A percentile compares a stretch with the other conserved stretches of the same genome.
Conservation (phyloP, 2,329 filamentous ascomycete species). For the Neonectria punicea region DNA sequence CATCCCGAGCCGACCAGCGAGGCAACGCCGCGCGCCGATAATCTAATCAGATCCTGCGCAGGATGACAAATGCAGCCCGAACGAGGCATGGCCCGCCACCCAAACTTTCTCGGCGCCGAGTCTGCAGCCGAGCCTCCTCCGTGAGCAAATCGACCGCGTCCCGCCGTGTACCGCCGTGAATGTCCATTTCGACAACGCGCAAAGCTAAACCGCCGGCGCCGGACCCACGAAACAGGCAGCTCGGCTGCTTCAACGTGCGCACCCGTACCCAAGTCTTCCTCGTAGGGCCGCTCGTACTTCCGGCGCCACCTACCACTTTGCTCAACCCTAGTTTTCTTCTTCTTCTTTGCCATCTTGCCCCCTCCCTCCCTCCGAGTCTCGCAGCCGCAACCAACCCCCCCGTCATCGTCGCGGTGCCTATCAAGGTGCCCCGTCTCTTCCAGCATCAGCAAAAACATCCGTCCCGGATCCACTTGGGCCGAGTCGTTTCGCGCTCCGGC, state of each 20-base stretch:
- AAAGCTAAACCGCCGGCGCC: slow-evolving; percentile 5
- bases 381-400: slow-evolving; percentile 5
- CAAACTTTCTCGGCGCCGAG: slow-evolving; percentile 32
- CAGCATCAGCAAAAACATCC: slow-evolving; percentile 17
- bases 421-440: slow-evolving; percentile 33
- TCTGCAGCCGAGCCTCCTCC: slow-evolving; percentile 33
- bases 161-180: slow-evolving; percentile 8
- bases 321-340: not conserved
- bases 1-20: not conserved
- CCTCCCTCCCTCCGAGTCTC: slow-evolving; percentile 17
- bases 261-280: not conserved
- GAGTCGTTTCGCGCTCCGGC: slow-evolving; percentile 32
- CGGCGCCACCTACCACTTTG: slow-evolving; percentile 7
- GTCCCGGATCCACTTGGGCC: slow-evolving; percentile 37
- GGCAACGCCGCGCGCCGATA: slow-evolving; percentile 10
- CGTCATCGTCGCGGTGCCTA: slow-evolving; percentile 21
- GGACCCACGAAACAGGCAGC: slow-evolving; percentile 6
- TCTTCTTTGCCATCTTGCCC: not conserved
- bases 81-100: slow-evolving; percentile 10
- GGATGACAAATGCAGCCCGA: slow-evolving; percentile 35
- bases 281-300: not conserved
- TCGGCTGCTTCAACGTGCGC: slow-evolving; percentile 9
- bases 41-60: slow-evolving; percentile 39
- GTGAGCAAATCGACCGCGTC: slow-evolving; percentile 15
- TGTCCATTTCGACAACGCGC: not conserved